These are phyloP conservation scores for Ophiostoma pallidulum DNA, from an alignment of 2,329 filamentous ascomycete species.

Conservation along the genomic window DNA sequence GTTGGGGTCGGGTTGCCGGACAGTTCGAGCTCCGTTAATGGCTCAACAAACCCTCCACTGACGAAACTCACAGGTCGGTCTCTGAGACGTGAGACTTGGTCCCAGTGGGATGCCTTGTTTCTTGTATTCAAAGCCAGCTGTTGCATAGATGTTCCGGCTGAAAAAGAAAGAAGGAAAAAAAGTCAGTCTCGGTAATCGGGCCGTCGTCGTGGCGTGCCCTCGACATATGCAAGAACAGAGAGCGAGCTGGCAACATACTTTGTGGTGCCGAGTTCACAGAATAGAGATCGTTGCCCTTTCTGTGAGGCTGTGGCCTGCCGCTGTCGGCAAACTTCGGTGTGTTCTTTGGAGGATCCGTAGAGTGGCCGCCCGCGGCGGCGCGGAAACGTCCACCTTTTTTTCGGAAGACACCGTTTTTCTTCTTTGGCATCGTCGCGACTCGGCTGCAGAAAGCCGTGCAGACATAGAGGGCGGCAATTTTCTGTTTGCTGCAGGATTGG, in stretches of 20 bases:
- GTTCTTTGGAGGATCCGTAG: not conserved
- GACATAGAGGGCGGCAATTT: no score
- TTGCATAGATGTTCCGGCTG: conserved; percentile 31
- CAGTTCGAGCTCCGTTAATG: conserved; percentile 27
- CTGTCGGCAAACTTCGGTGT: not conserved
- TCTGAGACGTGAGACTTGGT: conserved; percentile 33
- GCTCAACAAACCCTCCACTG: conserved; percentile 43
- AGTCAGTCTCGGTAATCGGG: no score
- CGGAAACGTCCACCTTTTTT: conserved; percentile 9
- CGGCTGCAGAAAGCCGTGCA: no score
- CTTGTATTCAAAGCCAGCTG: conserved; percentile 44
- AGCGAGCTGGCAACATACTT: not conserved
- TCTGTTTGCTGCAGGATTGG: no score
- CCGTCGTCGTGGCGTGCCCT: no score
- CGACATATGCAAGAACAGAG: not conserved
- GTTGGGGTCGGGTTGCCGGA: not conserved
- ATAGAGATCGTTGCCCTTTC: not conserved
- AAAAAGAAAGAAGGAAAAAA: not conserved
- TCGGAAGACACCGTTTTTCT: conserved; percentile 15
- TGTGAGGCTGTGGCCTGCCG: not conserved
- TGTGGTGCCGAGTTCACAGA: no score
- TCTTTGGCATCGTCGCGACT: conserved; percentile 15
- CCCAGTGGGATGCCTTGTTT: conserved; percentile 34
- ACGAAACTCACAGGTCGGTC: conserved; percentile 42
- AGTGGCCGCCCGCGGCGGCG: not conserved